phyloP scores from a whole-genome alignment of 169 alveolate species.

The Miamiensis avidus region DNA sequence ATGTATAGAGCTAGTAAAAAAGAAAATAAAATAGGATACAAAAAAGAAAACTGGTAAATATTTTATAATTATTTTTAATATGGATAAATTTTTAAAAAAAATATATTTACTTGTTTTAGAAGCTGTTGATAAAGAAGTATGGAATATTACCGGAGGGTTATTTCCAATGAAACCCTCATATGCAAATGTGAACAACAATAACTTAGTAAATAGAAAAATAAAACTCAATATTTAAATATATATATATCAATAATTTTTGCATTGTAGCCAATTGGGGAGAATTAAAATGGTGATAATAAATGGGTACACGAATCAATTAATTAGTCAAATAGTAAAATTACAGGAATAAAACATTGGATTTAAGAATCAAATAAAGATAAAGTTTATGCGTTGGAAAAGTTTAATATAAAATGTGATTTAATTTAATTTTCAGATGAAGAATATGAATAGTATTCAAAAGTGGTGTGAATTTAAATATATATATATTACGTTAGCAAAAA shows the following conservation, averaged over 20 bases:
- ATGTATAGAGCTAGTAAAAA: too few species aligned
- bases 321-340: not conserved
- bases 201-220: not conserved
- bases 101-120: too few species aligned
- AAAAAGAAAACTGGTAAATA: too few species aligned
- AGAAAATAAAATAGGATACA: too few species aligned
- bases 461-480: not conserved
- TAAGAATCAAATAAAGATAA: conserved; percentile 16
- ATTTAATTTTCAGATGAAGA: conserved; percentile 17
- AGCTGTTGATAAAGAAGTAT: conserved; percentile 26
- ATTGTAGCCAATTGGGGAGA: not conserved
- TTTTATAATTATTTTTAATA: too few species aligned
- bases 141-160: conserved; percentile 28
- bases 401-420: conserved; percentile 19
- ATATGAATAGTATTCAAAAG: conserved; percentile 16
- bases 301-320: conserved; percentile 10
- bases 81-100: too few species aligned
- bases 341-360: conserved; percentile 18
- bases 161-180: conserved; percentile 19
- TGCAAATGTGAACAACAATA: not conserved
- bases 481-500: not conserved
- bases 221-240: too few species aligned
- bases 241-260: too few species aligned
- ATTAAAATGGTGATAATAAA: not conserved
- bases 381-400: conserved; percentile 21